Conservation (phyloP, 2,329 filamentous ascomycete species). For the Apiospora kogelbergensis region DNA sequence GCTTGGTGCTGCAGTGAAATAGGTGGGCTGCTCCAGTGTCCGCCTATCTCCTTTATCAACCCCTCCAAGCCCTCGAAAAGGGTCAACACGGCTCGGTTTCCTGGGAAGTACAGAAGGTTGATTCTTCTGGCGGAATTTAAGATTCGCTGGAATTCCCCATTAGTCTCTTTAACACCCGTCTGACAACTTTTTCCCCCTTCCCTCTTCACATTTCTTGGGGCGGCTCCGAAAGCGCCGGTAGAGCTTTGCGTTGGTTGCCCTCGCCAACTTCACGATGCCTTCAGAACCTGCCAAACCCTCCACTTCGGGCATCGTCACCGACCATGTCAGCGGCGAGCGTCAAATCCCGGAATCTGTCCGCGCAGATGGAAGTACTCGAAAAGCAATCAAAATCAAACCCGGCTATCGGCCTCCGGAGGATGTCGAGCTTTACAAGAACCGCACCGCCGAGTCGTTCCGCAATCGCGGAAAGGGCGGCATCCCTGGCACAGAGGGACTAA, state of each 20-base stretch:
- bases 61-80: slow-evolving; percentile 1
- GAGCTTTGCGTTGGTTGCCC: not conserved
- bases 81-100: not conserved
- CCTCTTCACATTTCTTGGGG: not conserved
- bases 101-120: not conserved
- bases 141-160: not conserved
- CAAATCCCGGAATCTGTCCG: slow-evolving; percentile 87
- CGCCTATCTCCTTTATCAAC: not conserved
- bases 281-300: slow-evolving; percentile 33
- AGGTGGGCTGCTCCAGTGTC: slow-evolving; percentile 1
- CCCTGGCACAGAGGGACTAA: slow-evolving; percentile 68
- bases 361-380: slow-evolving; percentile 86
- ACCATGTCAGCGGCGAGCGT: slow-evolving; percentile 74
- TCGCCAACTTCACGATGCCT: slow-evolving; percentile 2
- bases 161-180: not conserved
- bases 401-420: slow-evolving; percentile 95
- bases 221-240: not conserved
- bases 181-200: not conserved
- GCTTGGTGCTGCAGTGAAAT: not conserved
- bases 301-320: slow-evolving; percentile 74
- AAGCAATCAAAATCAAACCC: slow-evolving; percentile 89
- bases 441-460: slow-evolving; percentile 81
- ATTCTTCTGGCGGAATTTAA: not conserved
- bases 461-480: slow-evolving; percentile 70
- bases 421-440: slow-evolving; percentile 93